A percentile compares a stretch with the other conserved stretches of the same genome.
Conservation (phyloP, 306 rosid genomes). For the Vigna radiata region DNA sequence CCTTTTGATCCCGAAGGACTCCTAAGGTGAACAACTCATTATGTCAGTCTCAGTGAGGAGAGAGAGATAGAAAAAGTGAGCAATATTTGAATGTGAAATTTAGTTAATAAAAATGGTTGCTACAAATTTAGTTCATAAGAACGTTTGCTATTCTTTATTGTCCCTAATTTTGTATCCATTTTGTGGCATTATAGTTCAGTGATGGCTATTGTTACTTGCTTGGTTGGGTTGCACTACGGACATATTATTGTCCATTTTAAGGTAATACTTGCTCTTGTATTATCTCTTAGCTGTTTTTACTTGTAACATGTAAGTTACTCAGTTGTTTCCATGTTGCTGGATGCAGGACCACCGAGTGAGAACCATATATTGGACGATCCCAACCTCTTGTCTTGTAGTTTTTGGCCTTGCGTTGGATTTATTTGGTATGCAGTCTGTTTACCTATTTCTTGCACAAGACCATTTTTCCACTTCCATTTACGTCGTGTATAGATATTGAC, state of each 20-base stretch:
- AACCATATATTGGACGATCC: constrained; percentile 76
- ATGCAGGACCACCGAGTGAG: constrained; percentile 83
- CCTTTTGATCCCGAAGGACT: constrained; percentile 99
- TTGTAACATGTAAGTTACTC: neutral
- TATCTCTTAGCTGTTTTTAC: neutral
- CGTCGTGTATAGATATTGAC: constrained; percentile 16
- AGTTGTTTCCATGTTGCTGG: constrained; percentile 18
- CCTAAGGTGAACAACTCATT: constrained; percentile 61
- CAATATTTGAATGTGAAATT: constrained; percentile 16
- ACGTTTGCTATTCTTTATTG: neutral
- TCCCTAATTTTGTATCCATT: constrained; percentile 31
- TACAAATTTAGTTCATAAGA: no score
- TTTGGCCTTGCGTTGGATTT: constrained; percentile 70
- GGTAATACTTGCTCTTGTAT: constrained; percentile 48
- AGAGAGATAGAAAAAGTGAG: neutral
- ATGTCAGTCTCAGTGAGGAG: constrained; percentile 7
- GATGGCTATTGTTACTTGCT: constrained; percentile 95
- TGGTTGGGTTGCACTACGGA: constrained; percentile 90
- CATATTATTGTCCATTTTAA: constrained; percentile 87
- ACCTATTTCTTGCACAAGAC: neutral
- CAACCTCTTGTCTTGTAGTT: constrained; percentile 68
- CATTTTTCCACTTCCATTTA: neutral
- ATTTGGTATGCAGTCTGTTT: constrained; percentile 53
- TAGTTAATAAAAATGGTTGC: no score
- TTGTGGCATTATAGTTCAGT: constrained; percentile 64